Percentiles rank a stretch among this genome's conserved stretches.
These are phyloP conservation scores for Ettlia oleoabundans DNA, from an alignment of 139 green algal genomes.

Conservation along the genomic window DNA sequence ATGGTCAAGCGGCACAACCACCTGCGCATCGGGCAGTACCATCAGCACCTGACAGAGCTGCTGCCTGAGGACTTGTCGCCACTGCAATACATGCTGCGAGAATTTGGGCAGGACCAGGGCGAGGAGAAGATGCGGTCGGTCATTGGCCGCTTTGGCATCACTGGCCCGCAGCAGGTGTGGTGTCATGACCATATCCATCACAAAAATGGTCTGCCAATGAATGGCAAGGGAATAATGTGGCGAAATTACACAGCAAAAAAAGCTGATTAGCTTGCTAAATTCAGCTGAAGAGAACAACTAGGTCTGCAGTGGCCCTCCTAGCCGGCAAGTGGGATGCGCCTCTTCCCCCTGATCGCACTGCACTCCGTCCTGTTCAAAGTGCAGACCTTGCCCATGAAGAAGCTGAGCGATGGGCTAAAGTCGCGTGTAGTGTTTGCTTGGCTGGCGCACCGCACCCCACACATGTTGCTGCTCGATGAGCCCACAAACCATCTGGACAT, in stretches of 20 bases:
- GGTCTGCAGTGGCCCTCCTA: background rate
- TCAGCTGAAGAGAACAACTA: too few species aligned
- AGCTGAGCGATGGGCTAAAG: conserved; percentile 93
- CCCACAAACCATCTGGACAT: conserved; percentile 96
- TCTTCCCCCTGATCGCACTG: background rate
- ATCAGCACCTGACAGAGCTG: conserved; percentile 89
- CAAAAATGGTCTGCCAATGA: too few species aligned
- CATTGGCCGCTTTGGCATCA: conserved; percentile 83
- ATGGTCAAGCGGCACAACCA: conserved; percentile 96
- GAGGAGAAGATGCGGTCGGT: conserved; percentile 77
- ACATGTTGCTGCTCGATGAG: conserved; percentile 95
- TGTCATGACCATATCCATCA: too few species aligned
- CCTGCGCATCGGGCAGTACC: conserved; percentile 90
- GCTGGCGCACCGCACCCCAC: conserved; percentile 82
- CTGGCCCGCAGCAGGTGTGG: conserved; percentile 74
- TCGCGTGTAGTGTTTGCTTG: conserved; percentile 92
- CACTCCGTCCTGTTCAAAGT: background rate
- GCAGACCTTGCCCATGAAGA: conserved; percentile 81
- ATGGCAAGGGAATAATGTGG: too few species aligned
- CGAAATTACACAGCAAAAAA: too few species aligned
- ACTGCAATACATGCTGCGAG: conserved; percentile 50
- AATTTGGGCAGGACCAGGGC: conserved; percentile 48
- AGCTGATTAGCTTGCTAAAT: too few species aligned
- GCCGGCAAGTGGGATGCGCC: background rate
- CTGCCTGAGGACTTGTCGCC: conserved; percentile 75